Base-by-base conservation (phyloP, 768 basidiomycete species). In the Cubamyces lactineus region DNA sequence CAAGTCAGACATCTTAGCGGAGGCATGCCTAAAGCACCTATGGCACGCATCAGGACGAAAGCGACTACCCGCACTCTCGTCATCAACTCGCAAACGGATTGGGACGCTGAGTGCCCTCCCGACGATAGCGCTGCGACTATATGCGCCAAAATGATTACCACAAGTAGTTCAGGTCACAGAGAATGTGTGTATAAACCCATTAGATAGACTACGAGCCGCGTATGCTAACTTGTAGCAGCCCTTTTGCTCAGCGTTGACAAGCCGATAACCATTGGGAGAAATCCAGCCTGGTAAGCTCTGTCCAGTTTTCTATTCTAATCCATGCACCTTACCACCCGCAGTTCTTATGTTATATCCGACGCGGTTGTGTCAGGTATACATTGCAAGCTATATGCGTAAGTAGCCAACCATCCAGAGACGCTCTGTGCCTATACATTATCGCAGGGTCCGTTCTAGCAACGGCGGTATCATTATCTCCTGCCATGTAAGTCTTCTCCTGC, bases 341-440 rank as follows among this genome's bases (percentile, higher is more conserved):
- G 77, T 64, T 76, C 88, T 42, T 94, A 92, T 66, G 81, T 90
- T 28, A 76, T 92, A 30, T 70, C 81, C 19, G 86, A 90, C 53
- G 68, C 75, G 16, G 79, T 83, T 42, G 85, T 92, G 19, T 94
- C 91, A 4, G 84, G 80, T 49, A 67, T 89, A 39, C 88, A 91
- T 71, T 92, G 88, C 79, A 89, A 87, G 72, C 73, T 90, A 80
- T 87, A 91, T 82, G 91, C 88, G 91, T 89, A 67, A 71, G 83
- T 77, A 43, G 17, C 8, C 8, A 63, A 49, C 30, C 28, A 0
- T 21, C 23, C 23, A 7, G 24, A 34, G 5, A 13, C 43, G 8
- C 8, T 12, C 47, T 23, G 64, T 47, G 57, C 46, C 2, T 11
- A 34, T 23, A 28, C n/a, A 19, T 38, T 15, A 17, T 21, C 63